Base-by-base conservation (phyloP, 2,329 filamentous ascomycete genomes). In the Aspergillus novofumigatus region DNA sequence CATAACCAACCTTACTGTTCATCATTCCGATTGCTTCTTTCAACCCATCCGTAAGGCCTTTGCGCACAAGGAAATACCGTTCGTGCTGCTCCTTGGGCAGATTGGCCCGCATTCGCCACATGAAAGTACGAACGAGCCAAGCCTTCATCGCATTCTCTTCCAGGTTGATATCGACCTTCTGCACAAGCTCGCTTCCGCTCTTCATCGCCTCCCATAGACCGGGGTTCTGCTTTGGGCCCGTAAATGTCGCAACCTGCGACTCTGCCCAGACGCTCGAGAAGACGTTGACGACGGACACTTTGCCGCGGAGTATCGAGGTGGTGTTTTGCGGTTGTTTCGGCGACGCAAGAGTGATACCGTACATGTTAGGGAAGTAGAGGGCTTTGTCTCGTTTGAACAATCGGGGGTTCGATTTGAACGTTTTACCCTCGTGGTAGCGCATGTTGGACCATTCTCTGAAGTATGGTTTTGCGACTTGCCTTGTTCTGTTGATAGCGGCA, bases 371-470 rank as follows among this genome's bases (percentile, higher is more conserved):
- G 77, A 99, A 97, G 80, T 89, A 97, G 62, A 97, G 83, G 4
- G 93, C 89, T 52, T 86, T 83, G 42, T 95, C 90, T 62, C 83
- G 83, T 68, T 87, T 89, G 81, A 97, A 97, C 51, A 93, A 82
- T n/a, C 88, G 82, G 3, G 89, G 85, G 41, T 93, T 93, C 21
- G 91, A 87, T 52, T 93, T 79, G 77, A 97, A 99, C 25, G 91
- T 91, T 76, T 99, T 99, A 68, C 94, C 94, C 67, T 92, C 86
- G 76, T 82, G 77, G 63, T 94, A 87, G 63, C 87, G 83, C 74
- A 97, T 84, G 76, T 95, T 94, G 58, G 85, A 85, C 89, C 92
- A 97, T 81, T 99, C 93, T 73, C 92, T 89, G 78, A 96, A 99
- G 76, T 99, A 99, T 2, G 93, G 92, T 57, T 90, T 90, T 21